These are phyloP conservation scores for Candida tetrigidarum DNA, from an alignment of 1,139 yeast genomes.

Conservation along the genomic window DNA sequence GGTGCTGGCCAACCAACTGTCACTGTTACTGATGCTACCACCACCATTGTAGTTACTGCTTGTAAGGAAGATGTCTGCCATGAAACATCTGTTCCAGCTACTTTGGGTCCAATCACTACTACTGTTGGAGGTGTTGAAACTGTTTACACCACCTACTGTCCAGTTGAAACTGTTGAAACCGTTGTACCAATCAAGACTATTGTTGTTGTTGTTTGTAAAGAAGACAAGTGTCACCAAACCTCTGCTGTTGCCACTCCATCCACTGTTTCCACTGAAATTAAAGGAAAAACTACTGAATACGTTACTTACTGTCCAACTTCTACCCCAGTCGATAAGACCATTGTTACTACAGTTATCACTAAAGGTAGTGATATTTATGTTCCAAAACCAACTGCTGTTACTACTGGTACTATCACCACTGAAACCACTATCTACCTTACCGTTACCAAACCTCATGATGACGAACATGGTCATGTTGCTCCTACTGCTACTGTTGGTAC, in stretches of 20 bases:
- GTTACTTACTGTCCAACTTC: conserved; percentile 3
- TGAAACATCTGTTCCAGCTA: conserved; percentile 26
- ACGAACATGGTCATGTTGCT: too few relatives aligned
- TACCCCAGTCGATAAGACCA: neutral
- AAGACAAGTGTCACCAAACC: conserved; percentile 33
- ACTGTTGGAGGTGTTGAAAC: conserved; percentile 12
- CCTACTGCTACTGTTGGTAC: conserved; percentile 13
- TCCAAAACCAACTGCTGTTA: conserved; percentile 1
- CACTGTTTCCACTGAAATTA: conserved; percentile 23
- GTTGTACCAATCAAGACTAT: conserved; percentile 20
- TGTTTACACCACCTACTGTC: conserved; percentile 23
- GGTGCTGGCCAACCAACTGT: conserved; percentile 8
- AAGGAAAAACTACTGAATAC: conserved; percentile 1
- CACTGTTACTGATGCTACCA: conserved; percentile 10
- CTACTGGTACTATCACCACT: neutral
- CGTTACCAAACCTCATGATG: conserved; percentile 8
- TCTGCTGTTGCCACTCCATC: conserved; percentile 33
- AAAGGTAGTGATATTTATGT: neutral
- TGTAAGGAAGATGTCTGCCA: conserved; percentile 43
- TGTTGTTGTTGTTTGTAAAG: conserved; percentile 53
- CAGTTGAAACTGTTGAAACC: conserved; percentile 23
- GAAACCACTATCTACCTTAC: neutral
- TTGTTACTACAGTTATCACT: conserved; percentile 14
- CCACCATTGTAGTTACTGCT: conserved; percentile 45
- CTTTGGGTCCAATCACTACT: conserved; percentile 18